These are phyloP conservation scores for Fraxinus platypoda DNA, from an alignment of 305 asterid species.

Conservation along the genomic window DNA sequence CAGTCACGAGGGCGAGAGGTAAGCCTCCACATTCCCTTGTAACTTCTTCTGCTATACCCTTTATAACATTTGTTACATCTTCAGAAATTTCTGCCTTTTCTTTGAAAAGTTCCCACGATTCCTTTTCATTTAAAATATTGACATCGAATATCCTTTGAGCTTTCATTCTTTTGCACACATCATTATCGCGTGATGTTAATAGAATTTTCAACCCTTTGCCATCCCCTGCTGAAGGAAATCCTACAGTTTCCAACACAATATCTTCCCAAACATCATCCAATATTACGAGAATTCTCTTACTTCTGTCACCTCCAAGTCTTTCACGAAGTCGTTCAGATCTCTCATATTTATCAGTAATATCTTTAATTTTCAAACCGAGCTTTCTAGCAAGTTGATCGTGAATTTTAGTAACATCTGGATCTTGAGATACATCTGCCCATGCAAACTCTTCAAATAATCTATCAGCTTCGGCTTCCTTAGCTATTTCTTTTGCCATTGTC, in stretches of 20 bases:
- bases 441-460: not conserved
- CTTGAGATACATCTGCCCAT: not conserved
- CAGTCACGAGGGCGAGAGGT: slow-evolving; percentile 26
- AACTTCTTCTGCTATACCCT: slow-evolving; percentile 16
- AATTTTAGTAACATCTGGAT: not conserved
- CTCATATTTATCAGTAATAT: too few species aligned
- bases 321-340: slow-evolving; percentile 13
- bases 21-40: slow-evolving; percentile 27
- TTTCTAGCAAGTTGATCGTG: slow-evolving; percentile 25
- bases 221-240: slow-evolving; percentile 12
- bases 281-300: slow-evolving; percentile 18
- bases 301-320: not conserved
- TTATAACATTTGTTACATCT: not conserved
- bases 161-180: slow-evolving; percentile 11
- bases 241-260: slow-evolving; percentile 13
- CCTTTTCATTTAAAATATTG: slow-evolving; percentile 7
- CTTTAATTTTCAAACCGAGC: slow-evolving; percentile 17
- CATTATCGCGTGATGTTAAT: slow-evolving; percentile 16
- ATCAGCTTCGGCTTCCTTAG: not conserved
- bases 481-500: not conserved
- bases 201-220: slow-evolving; percentile 14
- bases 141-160: not conserved
- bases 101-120: slow-evolving; percentile 33
- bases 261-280: slow-evolving; percentile 40
- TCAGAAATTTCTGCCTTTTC: not conserved